Evolutionary conservation across 768 basidiomycete genomes (phyloP).

Genomic region (Hygrocybe coccinea): DNA sequence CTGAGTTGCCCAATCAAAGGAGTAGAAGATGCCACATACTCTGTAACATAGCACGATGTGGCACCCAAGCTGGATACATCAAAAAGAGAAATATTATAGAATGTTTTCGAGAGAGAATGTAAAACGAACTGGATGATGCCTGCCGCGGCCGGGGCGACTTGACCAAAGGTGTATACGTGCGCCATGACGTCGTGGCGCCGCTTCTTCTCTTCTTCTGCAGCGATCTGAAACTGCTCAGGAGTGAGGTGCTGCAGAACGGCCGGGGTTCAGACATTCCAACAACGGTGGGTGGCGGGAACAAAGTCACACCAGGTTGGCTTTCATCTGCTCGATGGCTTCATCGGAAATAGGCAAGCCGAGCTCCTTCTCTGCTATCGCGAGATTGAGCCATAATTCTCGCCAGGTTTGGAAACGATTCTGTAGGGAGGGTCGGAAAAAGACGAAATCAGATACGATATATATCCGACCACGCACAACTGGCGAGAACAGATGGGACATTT

Average conservation of each 20-base stretch:
- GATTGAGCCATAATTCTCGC: conserved; percentile 92
- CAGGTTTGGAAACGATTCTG: conserved; percentile 95
- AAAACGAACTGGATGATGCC: conserved; percentile 85
- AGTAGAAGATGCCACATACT: conserved; percentile 49
- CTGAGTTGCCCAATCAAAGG: neutral
- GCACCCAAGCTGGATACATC: neutral
- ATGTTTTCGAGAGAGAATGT: neutral
- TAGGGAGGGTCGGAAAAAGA: neutral
- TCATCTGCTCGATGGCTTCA: conserved; percentile 92
- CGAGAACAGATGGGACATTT: conserved; percentile 98
- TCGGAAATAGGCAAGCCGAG: conserved; percentile 87
- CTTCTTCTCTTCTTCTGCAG: conserved; percentile 94
- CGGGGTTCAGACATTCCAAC: neutral
- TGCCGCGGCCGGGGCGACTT: conserved; percentile 88
- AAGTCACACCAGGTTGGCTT: conserved; percentile 71
- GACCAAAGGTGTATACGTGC: conserved; percentile 96
- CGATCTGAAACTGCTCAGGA: conserved; percentile 84
- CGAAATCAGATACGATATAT: neutral
- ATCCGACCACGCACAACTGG: conserved; percentile 55
- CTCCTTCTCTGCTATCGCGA: conserved; percentile 94
- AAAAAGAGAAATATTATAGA: neutral
- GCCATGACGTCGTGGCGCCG: conserved; percentile 99
- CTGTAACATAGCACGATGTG: conserved; percentile 96
- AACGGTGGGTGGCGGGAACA: neutral
- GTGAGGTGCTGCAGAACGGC: conserved; percentile 59